These are phyloP conservation scores for Grosmannia serpens DNA, from an alignment of 2,329 filamentous ascomycete species.

Conservation along the genomic window DNA sequence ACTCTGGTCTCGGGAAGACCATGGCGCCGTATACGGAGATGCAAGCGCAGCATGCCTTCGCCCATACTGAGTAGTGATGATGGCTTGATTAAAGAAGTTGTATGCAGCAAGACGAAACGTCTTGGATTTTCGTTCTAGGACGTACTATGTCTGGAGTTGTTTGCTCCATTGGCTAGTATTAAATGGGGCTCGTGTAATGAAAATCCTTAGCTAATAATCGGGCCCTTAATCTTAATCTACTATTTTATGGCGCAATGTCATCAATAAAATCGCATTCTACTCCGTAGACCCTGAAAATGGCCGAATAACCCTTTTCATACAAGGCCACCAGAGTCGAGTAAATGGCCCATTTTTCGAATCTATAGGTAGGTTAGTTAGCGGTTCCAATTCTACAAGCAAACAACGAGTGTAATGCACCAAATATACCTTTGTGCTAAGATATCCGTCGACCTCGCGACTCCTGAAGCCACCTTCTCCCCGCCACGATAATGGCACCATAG, in stretches of 20 bases:
- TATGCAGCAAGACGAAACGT: neutral
- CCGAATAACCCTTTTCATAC: neutral
- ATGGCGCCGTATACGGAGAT: conserved; percentile 61
- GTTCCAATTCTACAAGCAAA: neutral
- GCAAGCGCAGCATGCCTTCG: conserved; percentile 50
- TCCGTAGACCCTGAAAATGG: neutral
- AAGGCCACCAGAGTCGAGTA: conserved; percentile 42
- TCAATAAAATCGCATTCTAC: neutral
- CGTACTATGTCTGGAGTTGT: neutral
- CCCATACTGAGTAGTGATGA: neutral
- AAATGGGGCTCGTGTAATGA: no score
- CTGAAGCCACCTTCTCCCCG: conserved; percentile 72
- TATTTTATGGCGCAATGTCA: neutral
- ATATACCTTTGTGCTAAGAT: conserved; percentile 84
- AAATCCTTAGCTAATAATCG: no score
- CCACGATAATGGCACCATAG: conserved; percentile 95
- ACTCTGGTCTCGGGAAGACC: conserved; percentile 60
- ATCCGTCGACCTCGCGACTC: conserved; percentile 83
- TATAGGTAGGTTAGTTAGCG: conserved; percentile 20
- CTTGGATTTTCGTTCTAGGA: neutral
- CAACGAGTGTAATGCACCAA: neutral
- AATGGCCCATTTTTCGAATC: conserved; percentile 84
- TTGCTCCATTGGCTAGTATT: no score
- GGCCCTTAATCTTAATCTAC: neutral
- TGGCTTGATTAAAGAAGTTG: neutral